phyloP scores from a whole-genome alignment of 352 stramenopile genomes.

The Globisporangium rhizosaccharum region DNA sequence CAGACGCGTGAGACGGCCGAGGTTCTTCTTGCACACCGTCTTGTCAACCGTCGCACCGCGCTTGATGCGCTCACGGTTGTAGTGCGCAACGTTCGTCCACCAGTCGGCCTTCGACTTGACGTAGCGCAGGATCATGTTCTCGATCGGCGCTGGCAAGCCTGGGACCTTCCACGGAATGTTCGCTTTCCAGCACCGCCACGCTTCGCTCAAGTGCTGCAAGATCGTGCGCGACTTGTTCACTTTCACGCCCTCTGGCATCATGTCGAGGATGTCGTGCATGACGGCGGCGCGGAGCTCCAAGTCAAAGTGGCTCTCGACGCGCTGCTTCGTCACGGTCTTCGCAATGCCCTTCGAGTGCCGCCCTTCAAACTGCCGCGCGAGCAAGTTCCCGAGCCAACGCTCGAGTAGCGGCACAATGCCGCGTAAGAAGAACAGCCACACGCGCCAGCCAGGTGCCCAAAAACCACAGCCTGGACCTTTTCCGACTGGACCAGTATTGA shows the following conservation, averaged over 20 bases:
- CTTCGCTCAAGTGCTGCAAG: constrained; percentile 98
- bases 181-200: constrained; percentile 98
- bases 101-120: constrained; percentile 99
- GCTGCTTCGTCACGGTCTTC: constrained; percentile 99
- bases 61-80: constrained; percentile 99
- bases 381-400: constrained; percentile 98
- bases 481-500: constrained; percentile 99
- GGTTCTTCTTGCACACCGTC: constrained; percentile 99
- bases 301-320: constrained; percentile 99
- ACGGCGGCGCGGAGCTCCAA: constrained; percentile 98
- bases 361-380: constrained; percentile 99
- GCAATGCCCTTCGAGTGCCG: constrained; percentile 98
- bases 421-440: constrained; percentile 99
- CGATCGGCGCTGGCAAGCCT: constrained; percentile 97
- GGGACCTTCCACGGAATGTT: constrained; percentile 99
- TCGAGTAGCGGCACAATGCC: constrained; percentile 98
- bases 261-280: constrained; percentile 99
- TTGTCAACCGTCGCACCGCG: constrained; percentile 99
- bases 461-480: constrained; percentile 99
- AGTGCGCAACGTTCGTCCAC: constrained; percentile 99
- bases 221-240: constrained; percentile 99
- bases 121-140: constrained; percentile 99
- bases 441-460: constrained; percentile 98
- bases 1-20: constrained; percentile 96
- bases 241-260: constrained; percentile 99